Evolutionary conservation across 129 eudicot genomes (phyloP), one percentile per base, ranked within the genome.

Genomic region (Dittrichia graveolens): DNA sequence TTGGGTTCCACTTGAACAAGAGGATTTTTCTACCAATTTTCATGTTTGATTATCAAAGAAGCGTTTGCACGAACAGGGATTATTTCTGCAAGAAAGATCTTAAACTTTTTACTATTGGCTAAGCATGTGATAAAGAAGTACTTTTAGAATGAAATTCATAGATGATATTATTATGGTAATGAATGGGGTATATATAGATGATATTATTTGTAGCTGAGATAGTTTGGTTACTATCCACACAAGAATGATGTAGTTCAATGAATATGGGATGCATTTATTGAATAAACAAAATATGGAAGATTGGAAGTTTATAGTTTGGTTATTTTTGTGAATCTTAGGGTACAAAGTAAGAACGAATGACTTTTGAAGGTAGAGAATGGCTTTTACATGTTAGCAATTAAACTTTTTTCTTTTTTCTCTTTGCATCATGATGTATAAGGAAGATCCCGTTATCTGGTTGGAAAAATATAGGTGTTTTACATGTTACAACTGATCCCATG

Each of bases 171-270:
- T n/a, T n/a, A n/a, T n/a, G n/a, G n/a, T n/a, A n/a, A n/a, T n/a
- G n/a, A n/a, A n/a, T n/a, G n/a, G n/a, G n/a, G n/a, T n/a, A n/a
- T n/a, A n/a, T n/a, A n/a, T n/a, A n/a, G n/a, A 44, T n/a, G 47
- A 58, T 35, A 42, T n/a, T 55, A 52, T 41, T 11, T 71, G 67
- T 57, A 24, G 49, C 15, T 6, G 6, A 59, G 48, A 72, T 57
- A 58, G 46, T 24, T 72, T 58, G 56, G 18, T 56, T 72, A 59
- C n/a, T n/a, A n/a, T n/a, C n/a, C n/a, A n/a, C n/a, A n/a, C n/a
- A n/a, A n/a, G n/a, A n/a, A n/a, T n/a, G 45, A 8, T 72, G 57
- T 10, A 43, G n/a, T 46, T 60, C 9, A 12, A 60, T 60, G 60
- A 72, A 34, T 45, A 1, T 16, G 24, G 35, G 12, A 58, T 8